These are phyloP conservation scores for Nepenthes mirabilis DNA, from an alignment of 148 eudicot genomes.

Conservation along the genomic window DNA sequence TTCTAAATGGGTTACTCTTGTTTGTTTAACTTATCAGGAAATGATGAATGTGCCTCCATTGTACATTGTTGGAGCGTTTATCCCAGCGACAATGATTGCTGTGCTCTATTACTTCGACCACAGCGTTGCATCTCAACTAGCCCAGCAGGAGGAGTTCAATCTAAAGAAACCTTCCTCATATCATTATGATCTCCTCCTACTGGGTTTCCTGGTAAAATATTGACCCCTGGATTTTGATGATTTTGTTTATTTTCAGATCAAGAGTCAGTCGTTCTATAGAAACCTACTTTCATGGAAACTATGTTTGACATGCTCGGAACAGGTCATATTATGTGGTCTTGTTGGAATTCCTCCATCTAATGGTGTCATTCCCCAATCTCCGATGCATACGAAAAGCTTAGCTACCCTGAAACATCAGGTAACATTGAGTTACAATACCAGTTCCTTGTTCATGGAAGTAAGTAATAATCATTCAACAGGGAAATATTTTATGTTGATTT, in stretches of 20 bases:
- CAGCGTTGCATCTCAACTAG: constrained; percentile 98
- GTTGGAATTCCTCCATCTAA: constrained; percentile 95
- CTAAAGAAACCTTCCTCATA: constrained; percentile 91
- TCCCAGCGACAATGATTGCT: constrained; percentile 99
- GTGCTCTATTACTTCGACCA: constrained; percentile 99
- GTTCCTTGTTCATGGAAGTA: no score
- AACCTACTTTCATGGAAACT: neutral
- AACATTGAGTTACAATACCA: neutral
- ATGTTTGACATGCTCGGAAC: constrained; percentile 3
- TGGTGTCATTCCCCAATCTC: constrained; percentile 99
- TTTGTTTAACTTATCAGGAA: constrained; percentile 31
- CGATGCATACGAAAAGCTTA: constrained; percentile 98
- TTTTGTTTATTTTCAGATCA: neutral
- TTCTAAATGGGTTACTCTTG: neutral
- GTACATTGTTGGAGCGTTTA: constrained; percentile 82
- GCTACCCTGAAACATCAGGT: constrained; percentile 99
- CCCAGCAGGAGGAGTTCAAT: constrained; percentile 93
- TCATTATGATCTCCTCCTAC: constrained; percentile 90
- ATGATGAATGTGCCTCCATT: constrained; percentile 83
- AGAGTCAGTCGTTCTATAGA: no score
- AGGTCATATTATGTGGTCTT: constrained; percentile 87
- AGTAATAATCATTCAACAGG: no score
- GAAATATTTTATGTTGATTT: no score
- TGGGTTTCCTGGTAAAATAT: constrained; percentile 69
- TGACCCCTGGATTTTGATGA: neutral